Conservation (phyloP, 2,329 filamentous ascomycete genomes). For the Colletotrichum abscissum region DNA sequence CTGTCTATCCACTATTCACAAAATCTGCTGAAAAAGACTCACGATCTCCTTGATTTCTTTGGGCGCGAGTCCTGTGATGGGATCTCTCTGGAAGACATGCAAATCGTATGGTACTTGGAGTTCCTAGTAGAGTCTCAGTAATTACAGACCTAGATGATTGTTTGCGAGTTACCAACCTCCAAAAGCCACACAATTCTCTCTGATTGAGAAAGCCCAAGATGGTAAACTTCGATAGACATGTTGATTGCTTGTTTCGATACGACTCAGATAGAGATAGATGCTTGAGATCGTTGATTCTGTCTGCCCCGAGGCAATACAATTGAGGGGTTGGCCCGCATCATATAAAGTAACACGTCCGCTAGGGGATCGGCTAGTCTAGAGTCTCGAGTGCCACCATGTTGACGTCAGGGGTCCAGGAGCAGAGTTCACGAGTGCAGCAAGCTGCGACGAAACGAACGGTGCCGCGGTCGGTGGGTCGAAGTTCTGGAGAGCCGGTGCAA, state of each 20-base stretch:
- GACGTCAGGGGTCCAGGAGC: slow-evolving; percentile 25
- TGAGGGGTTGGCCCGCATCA: background rate
- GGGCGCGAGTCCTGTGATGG: slow-evolving; percentile 21
- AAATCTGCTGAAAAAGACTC: background rate
- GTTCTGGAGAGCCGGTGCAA: slow-evolving; percentile 9
- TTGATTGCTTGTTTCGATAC: background rate
- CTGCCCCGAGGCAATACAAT: background rate
- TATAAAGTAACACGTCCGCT: background rate
- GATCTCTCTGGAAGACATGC: slow-evolving; percentile 23
- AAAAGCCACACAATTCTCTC: slow-evolving; percentile 37
- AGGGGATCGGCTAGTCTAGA: background rate
- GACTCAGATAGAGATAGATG: background rate
- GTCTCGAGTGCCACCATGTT: slow-evolving; percentile 12
- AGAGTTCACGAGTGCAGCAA: background rate
- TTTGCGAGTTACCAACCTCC: slow-evolving; percentile 7
- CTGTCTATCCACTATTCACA: background rate
- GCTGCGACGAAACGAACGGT: background rate
- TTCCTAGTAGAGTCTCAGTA: slow-evolving; percentile 16
- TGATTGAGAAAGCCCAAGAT: slow-evolving; percentile 36
- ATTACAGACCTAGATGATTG: background rate
- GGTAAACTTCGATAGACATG: slow-evolving; percentile 37
- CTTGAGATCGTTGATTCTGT: background rate
- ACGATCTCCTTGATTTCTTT: slow-evolving; percentile 29
- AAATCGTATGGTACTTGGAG: slow-evolving; percentile 33
- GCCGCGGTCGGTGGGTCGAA: background rate